Evolutionary conservation across 352 stramenopile species (phyloP).

Genomic region (Globisporangium okanoganense): DNA sequence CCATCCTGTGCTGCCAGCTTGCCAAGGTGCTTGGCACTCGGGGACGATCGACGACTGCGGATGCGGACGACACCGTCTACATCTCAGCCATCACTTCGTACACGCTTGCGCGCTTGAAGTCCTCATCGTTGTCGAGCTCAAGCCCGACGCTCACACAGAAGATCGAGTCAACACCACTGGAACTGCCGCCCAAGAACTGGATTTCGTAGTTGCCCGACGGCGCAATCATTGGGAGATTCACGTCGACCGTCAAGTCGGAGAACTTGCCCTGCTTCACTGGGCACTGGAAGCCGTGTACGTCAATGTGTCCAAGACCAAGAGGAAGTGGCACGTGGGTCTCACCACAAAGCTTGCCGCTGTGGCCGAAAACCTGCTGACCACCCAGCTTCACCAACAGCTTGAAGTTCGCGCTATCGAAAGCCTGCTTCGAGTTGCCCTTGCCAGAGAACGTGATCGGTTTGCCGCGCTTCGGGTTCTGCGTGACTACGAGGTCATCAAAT

Average conservation of each 20-base stretch:
- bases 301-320: constrained; percentile 81
- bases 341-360: constrained; percentile 72
- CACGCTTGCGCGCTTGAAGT: constrained; percentile 41
- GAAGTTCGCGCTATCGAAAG: constrained; percentile 59
- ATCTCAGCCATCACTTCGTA: constrained; percentile 69
- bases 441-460: constrained; percentile 71
- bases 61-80: constrained; percentile 25
- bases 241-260: constrained; percentile 67
- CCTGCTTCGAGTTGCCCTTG: constrained; percentile 63
- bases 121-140: constrained; percentile 41
- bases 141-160: constrained; percentile 83
- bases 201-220: constrained; percentile 82
- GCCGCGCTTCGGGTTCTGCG: constrained; percentile 60
- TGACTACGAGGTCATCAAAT: constrained; percentile 70
- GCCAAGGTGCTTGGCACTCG: background rate
- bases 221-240: constrained; percentile 81
- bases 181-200: constrained; percentile 51
- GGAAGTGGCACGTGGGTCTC: constrained; percentile 77
- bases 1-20: background rate
- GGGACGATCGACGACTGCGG: background rate
- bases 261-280: constrained; percentile 62
- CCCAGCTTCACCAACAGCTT: constrained; percentile 73
- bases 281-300: constrained; percentile 77
- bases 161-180: constrained; percentile 35
- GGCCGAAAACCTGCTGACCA: constrained; percentile 64